Evolutionary conservation across 225 moss, liverwort and hornwort species (phyloP).

Genomic region (Sphagnum tenellum): DNA sequence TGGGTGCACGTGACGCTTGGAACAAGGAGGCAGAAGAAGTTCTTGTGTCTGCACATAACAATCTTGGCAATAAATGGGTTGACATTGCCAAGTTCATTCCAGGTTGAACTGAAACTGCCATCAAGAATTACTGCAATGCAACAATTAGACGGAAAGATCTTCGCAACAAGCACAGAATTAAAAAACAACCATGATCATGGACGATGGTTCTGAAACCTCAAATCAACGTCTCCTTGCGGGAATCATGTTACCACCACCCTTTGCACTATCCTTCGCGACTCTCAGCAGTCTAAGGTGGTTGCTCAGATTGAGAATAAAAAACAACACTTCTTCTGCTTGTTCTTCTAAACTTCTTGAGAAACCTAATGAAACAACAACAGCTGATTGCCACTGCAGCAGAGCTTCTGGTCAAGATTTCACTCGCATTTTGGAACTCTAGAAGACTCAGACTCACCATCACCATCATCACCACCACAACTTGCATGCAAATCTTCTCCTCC

Average conservation of each 20-base stretch:
- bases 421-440: constrained; percentile 44
- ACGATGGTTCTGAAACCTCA: neutral
- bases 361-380: constrained; percentile 3
- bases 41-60: constrained; percentile 87
- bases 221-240: constrained; percentile 70
- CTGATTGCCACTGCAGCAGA: constrained; percentile 28
- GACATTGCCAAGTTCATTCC: constrained; percentile 97
- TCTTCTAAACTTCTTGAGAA: too few species aligned
- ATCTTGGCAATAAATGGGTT: constrained; percentile 96
- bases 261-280: constrained; percentile 94
- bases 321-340: constrained; percentile 7
- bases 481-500: too few species aligned
- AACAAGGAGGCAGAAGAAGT: constrained; percentile 97
- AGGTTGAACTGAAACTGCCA: constrained; percentile 93
- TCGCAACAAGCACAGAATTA: constrained; percentile 77
- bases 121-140: constrained; percentile 99
- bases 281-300: constrained; percentile 83
- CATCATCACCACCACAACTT: constrained; percentile 34
- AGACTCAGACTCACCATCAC: constrained; percentile 51
- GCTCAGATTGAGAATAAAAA: constrained; percentile 59
- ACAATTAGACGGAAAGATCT: constrained; percentile 95
- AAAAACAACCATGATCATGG: too few species aligned
- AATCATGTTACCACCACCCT: constrained; percentile 72
- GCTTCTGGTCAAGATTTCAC: constrained; percentile 25
- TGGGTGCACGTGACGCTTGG: constrained; percentile 85